phyloP scores from a whole-genome alignment of 2,329 filamentous ascomycete genomes.

The Chaetomium strumarium region DNA sequence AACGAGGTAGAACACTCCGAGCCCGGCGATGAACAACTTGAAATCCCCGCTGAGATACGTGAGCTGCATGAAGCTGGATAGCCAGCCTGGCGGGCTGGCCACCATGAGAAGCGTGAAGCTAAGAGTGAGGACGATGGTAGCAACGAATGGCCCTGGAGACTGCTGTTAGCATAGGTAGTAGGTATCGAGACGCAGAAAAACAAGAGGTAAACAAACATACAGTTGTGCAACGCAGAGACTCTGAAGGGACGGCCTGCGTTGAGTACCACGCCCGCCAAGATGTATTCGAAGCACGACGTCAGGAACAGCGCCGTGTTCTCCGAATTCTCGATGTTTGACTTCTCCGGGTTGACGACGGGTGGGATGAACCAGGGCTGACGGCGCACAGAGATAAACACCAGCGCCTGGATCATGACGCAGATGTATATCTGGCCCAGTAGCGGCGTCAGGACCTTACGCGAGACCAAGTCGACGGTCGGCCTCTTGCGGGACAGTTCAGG shows the following conservation, averaged over 20 bases:
- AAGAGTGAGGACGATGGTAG: slow-evolving; percentile 65
- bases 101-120: slow-evolving; percentile 74
- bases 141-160: slow-evolving; percentile 75
- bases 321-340: slow-evolving; percentile 83
- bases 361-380: slow-evolving; percentile 79
- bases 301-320: slow-evolving; percentile 91
- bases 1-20: slow-evolving; percentile 65
- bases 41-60: slow-evolving; percentile 70
- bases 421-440: slow-evolving; percentile 83
- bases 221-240: slow-evolving; percentile 71
- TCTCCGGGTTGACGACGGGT: slow-evolving; percentile 67
- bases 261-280: slow-evolving; percentile 79
- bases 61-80: slow-evolving; percentile 75
- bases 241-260: slow-evolving; percentile 90
- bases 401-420: slow-evolving; percentile 69
- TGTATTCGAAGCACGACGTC: slow-evolving; percentile 90
- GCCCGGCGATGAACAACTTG: slow-evolving; percentile 61
- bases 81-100: slow-evolving; percentile 62
- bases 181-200: background rate
- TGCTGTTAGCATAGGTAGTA: slow-evolving; percentile 19
- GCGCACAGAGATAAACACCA: slow-evolving; percentile 68
- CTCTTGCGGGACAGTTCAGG: slow-evolving; percentile 72
- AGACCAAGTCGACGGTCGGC: slow-evolving; percentile 87
- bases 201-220: slow-evolving; percentile 48
- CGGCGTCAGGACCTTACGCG: slow-evolving; percentile 83